phyloP scores from a whole-genome alignment of 345 rosid genomes.

The Physaria fendleri region DNA sequence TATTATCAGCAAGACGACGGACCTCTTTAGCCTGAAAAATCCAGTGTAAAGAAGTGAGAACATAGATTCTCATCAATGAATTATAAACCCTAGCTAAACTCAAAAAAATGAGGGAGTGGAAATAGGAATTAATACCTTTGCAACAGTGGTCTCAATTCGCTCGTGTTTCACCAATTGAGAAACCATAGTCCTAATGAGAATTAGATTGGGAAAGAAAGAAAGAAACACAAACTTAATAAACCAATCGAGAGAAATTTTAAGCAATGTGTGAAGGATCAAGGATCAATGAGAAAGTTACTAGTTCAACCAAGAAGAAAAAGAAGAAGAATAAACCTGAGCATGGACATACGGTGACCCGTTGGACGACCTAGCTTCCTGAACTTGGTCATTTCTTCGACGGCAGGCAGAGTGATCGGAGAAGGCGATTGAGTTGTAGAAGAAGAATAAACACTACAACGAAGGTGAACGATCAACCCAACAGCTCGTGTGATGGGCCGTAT shows the following conservation, averaged over 20 bases:
- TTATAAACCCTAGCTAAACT: constrained; percentile 34
- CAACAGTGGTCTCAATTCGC: constrained; percentile 83
- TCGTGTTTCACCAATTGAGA: constrained; percentile 96
- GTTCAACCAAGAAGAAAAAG: neutral
- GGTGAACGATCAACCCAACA: too few species aligned
- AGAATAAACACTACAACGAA: too few species aligned
- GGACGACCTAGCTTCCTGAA: constrained; percentile 78
- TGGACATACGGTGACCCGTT: constrained; percentile 73
- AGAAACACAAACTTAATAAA: neutral
- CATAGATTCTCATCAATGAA: neutral
- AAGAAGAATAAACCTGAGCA: constrained; percentile 57
- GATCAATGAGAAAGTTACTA: neutral
- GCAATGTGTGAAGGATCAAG: constrained; percentile 9
- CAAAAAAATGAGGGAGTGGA: neutral
- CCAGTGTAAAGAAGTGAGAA: neutral
- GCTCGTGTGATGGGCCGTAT: too few species aligned
- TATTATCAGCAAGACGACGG: constrained; percentile 80
- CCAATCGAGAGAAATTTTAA: neutral
- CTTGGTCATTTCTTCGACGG: constrained; percentile 48
- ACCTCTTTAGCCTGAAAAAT: constrained; percentile 74
- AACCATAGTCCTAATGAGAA: constrained; percentile 62
- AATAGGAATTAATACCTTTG: constrained; percentile 43
- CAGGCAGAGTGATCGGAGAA: neutral
- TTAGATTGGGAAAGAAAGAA: neutral
- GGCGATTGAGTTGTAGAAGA: too few species aligned